These are phyloP conservation scores for Fusarium udum DNA, from an alignment of 2,329 filamentous ascomycete genomes.

Conservation along the genomic window DNA sequence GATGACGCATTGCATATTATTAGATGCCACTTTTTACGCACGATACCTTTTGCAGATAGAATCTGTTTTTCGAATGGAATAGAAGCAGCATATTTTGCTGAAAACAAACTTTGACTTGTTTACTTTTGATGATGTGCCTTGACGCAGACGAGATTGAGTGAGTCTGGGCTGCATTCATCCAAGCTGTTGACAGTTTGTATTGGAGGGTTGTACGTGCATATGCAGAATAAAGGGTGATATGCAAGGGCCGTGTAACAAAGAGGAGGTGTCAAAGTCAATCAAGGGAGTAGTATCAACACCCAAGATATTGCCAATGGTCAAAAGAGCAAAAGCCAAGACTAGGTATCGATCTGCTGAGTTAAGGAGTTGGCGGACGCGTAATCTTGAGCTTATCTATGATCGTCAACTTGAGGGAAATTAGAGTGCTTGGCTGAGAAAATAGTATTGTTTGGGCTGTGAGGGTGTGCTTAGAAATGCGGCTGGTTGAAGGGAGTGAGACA, in stretches of 20 bases:
- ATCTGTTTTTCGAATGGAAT: conserved; percentile 8
- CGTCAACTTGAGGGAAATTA: conserved; percentile 18
- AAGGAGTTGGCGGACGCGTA: neutral
- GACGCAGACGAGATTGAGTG: neutral
- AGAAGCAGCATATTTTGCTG: conserved; percentile 7
- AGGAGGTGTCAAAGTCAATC: neutral
- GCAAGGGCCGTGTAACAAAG: conserved; percentile 12
- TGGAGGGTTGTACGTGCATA: neutral
- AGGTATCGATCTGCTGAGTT: neutral
- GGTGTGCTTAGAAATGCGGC: neutral
- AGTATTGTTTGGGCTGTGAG: neutral
- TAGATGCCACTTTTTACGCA: conserved; percentile 25
- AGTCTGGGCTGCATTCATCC: neutral
- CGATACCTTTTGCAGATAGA: conserved; percentile 40
- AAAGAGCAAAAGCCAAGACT: neutral
- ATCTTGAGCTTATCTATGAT: conserved; percentile 9
- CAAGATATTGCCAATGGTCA: neutral
- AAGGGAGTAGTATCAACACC: neutral
- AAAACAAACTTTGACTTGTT: neutral
- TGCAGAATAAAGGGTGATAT: neutral
- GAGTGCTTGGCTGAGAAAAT: neutral
- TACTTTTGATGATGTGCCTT: neutral
- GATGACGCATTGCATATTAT: conserved; percentile 13
- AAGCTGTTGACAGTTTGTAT: neutral
- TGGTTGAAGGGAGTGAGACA: conserved; percentile 6